phyloP scores from a whole-genome alignment of 129 eudicot species.

The Helianthus tuberosus region DNA sequence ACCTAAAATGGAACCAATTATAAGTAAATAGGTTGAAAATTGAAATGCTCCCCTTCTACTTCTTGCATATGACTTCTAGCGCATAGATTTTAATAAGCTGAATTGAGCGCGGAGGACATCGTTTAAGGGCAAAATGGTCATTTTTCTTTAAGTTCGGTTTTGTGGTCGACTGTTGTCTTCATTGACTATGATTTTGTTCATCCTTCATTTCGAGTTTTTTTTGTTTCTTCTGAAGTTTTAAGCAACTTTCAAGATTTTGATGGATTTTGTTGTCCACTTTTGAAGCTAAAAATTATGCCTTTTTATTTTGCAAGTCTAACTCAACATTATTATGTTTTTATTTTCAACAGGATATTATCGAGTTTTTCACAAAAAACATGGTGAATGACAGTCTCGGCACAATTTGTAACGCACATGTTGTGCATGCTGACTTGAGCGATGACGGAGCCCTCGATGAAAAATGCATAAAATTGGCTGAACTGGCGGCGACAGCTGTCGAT shows the following conservation, averaged over 20 bases:
- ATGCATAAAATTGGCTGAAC: conserved; percentile 7
- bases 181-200: not conserved
- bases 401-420: conserved; percentile 14
- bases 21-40: not conserved
- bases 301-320: not conserved
- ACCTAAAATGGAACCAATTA: not conserved
- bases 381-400: conserved; percentile 10
- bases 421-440: conserved; percentile 8
- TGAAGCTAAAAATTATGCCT: not conserved
- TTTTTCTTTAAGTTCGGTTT: not conserved
- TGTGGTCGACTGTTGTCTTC: not conserved
- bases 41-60: conserved; percentile 2
- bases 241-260: conserved; percentile 2
- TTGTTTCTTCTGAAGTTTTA: not conserved
- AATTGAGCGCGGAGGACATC: not conserved
- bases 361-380: conserved; percentile 3
- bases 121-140: conserved; percentile 1
- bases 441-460: conserved; percentile 20
- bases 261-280: conserved; percentile 3
- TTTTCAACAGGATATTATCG: conserved; percentile 9
- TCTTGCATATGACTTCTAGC: not conserved
- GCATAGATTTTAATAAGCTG: not conserved
- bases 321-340: not conserved
- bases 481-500: conserved; percentile 12
- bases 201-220: not conserved